A percentile compares a stretch with the other conserved stretches of the same genome.
These are phyloP conservation scores for Calonectria crousiana DNA, from an alignment of 2,329 filamentous ascomycete genomes.

Conservation along the genomic window DNA sequence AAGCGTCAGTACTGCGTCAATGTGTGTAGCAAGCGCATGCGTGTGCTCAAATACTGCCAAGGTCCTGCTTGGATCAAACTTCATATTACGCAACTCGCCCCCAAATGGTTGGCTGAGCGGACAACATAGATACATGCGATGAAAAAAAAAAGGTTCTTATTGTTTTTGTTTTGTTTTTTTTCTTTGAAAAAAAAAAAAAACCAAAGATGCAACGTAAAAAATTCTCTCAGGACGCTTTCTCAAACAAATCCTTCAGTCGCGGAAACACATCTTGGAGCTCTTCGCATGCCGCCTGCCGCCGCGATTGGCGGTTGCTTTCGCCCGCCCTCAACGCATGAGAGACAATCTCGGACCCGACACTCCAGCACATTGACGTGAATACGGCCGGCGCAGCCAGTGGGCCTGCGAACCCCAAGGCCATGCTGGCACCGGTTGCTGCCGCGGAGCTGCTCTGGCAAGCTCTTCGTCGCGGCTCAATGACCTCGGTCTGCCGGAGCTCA, in stretches of 20 bases:
- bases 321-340: not conserved
- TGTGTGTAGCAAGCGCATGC: not conserved
- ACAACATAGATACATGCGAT: not conserved
- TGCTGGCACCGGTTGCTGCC: not conserved
- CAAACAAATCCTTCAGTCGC: slow-evolving; percentile 7
- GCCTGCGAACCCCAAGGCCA: slow-evolving; percentile 1
- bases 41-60: not conserved
- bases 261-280: not conserved
- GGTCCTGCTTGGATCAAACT: not conserved
- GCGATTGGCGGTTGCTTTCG: not conserved
- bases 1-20: not conserved
- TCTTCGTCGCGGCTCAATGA: not conserved
- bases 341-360: not conserved
- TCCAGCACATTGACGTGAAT: not conserved
- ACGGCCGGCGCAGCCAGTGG: not conserved
- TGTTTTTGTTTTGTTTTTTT: too few species aligned
- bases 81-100: not conserved
- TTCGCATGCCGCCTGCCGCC: not conserved
- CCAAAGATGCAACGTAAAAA: not conserved
- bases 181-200: not conserved
- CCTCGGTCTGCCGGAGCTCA: not conserved
- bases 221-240: not conserved
- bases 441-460: not conserved
- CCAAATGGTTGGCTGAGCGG: not conserved
- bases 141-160: not conserved